A percentile compares a stretch with the other conserved stretches of the same genome.
Conservation (phyloP, 192 early-diverging fungal species). For the Coemansia sp. region DNA sequence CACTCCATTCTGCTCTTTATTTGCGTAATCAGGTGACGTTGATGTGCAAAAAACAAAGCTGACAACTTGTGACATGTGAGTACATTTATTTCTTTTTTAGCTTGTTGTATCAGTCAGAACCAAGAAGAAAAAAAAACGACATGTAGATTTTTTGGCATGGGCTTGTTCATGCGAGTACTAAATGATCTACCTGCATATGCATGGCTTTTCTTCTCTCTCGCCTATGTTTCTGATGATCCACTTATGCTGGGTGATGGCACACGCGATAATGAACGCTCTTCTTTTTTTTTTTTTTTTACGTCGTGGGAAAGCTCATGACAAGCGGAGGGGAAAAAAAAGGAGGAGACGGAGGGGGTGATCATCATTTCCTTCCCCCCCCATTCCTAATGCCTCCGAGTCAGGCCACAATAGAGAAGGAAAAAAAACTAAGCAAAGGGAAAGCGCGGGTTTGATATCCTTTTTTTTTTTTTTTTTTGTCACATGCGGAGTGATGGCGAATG, state of each 20-base stretch:
- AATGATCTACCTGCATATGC: too few species aligned
- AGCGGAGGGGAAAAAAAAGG: too few species aligned
- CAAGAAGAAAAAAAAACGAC: too few species aligned
- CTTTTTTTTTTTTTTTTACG: background rate
- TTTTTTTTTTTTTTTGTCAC: background rate
- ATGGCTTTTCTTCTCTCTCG: too few species aligned
- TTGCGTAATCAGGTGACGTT: too few species aligned
- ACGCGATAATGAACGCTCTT: background rate
- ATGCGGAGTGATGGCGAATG: background rate
- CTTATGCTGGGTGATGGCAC: background rate
- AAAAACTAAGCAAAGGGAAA: too few species aligned
- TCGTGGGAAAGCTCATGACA: constrained; percentile 5
- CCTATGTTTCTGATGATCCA: too few species aligned
- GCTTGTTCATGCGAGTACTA: too few species aligned
- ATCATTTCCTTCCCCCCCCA: background rate
- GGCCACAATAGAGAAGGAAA: too few species aligned
- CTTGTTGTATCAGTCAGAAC: too few species aligned
- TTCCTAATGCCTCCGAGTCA: background rate
- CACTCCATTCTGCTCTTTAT: background rate
- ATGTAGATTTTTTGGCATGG: too few species aligned
- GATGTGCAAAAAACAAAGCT: too few species aligned
- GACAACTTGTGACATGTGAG: background rate
- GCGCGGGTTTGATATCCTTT: background rate
- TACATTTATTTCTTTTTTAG: background rate
- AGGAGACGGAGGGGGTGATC: background rate